These are phyloP conservation scores for Sporothrix humicola DNA, from an alignment of 2,329 filamentous ascomycete genomes.

Conservation along the genomic window DNA sequence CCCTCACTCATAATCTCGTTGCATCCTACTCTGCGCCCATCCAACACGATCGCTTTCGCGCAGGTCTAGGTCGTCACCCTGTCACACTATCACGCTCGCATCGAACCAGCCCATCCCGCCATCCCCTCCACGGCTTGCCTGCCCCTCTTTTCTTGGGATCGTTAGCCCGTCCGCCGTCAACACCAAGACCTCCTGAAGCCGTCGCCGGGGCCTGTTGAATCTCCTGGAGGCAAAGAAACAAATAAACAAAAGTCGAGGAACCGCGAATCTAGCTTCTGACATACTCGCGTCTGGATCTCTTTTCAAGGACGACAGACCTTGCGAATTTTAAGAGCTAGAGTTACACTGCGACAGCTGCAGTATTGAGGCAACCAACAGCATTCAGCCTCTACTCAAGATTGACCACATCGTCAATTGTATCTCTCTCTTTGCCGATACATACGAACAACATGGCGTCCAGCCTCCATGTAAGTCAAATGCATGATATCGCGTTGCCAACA, in stretches of 20 bases:
- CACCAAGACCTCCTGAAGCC: constrained; percentile 14
- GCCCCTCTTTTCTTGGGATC: constrained; percentile 19
- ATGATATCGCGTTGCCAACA: too few relatives aligned
- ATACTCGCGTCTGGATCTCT: neutral
- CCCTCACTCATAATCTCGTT: neutral
- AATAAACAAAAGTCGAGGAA: neutral
- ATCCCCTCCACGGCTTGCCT: constrained; percentile 6
- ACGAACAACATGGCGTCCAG: constrained; percentile 50
- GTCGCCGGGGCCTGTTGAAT: neutral
- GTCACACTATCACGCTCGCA: constrained; percentile 27
- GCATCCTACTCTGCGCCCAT: neutral
- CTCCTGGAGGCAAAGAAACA: neutral
- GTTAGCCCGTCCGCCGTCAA: neutral
- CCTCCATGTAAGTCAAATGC: constrained; percentile 49
- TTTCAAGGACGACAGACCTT: neutral
- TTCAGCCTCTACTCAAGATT: neutral
- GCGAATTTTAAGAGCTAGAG: too few relatives aligned
- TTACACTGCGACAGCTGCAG: neutral
- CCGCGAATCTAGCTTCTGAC: neutral
- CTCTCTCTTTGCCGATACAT: neutral
- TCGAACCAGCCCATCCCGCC: neutral
- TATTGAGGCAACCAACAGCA: too few relatives aligned
- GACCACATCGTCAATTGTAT: neutral
- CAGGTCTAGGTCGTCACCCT: neutral
- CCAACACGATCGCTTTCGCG: neutral